A percentile compares a stretch with the other conserved stretches of the same genome.
Evolutionary conservation across 306 rosid genomes (phyloP).

Genomic region (Crataegus laevigata): DNA sequence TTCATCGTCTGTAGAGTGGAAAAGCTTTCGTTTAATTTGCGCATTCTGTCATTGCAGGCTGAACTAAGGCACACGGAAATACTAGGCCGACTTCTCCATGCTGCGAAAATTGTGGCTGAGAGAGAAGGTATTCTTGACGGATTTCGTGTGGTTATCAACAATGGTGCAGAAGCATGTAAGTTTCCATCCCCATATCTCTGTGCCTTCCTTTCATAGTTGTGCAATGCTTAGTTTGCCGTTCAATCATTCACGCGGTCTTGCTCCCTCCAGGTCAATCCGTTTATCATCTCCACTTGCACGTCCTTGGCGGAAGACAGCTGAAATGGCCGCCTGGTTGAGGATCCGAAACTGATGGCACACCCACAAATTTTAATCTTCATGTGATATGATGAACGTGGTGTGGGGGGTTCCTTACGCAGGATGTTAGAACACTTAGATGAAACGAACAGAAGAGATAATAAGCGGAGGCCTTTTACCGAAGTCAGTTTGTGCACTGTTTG

Average conservation of each 20-base stretch:
- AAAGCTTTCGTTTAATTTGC: neutral
- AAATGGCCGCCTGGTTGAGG: slow-evolving; percentile 86
- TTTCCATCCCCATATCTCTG: neutral
- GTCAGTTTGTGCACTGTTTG: neutral
- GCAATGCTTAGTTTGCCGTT: neutral
- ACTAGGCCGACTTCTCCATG: slow-evolving; percentile 70
- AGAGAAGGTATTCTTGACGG: slow-evolving; percentile 76
- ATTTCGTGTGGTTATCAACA: slow-evolving; percentile 81
- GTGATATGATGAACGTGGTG: neutral
- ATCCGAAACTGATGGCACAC: slow-evolving; percentile 1
- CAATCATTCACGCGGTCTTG: neutral
- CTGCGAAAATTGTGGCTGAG: slow-evolving; percentile 74
- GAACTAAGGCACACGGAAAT: slow-evolving; percentile 63
- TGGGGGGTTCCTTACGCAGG: neutral
- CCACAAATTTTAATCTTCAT: neutral
- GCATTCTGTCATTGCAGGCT: slow-evolving; percentile 33
- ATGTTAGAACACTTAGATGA: neutral
- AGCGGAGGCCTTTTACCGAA: neutral
- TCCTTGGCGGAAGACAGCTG: slow-evolving; percentile 78
- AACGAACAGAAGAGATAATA: neutral
- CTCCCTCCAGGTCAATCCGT: slow-evolving; percentile 69
- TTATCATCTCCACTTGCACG: slow-evolving; percentile 89
- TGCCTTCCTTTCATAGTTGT: neutral
- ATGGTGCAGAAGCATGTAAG: slow-evolving; percentile 75
- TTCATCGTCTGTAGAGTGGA: neutral